Base-by-base conservation (phyloP, 352 stramenopile genomes). In the Thalassiosira hispida region DNA sequence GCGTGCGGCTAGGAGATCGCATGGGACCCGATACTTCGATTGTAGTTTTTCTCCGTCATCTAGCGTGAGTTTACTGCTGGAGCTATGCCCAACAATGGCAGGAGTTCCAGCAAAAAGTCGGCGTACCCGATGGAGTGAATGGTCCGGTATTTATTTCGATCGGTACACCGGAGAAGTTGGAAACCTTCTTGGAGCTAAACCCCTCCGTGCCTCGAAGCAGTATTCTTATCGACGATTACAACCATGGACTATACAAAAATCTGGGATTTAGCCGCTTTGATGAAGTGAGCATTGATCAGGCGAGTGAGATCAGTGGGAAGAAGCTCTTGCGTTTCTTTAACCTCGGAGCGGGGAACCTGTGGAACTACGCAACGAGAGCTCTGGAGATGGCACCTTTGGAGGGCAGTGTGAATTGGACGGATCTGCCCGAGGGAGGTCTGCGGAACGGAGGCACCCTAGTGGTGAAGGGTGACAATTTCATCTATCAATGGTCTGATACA, bases 351-450 rank as follows among this genome's bases (percentile, higher is more conserved):
- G 53, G 53, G 11, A 62, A n/a, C 18, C 53, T 62, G 11, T 29
- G 18, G 18, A 29, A 62, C 8, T 62, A 62, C 23, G 53, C 25
- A 8, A 62, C 53, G 12, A 29, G 25, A 38, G 5, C 35, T 20
- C 16, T 38, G 25, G 18, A 62, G 23, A 38, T 62, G 53, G 53
- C 23, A 7, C 53, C 53, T 42, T 29, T 38, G 53, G 53, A 62
- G 23, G 53, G 53, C 18, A 18, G 6, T 12, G 29, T 62, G 12
- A 38, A 62, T 42, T 62, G 53, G 53, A 38, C 25, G 22, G 68
- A 83, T 20, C 22, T 83, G 3, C 75, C 75, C 35, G 75, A 83
- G 62, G 75, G 75, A 31, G 75, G 77, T 6, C 56, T 83, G 16
- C 47, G 75, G 1, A 63, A 80, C 22, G 75, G 75, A 4, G 75